Conservation (phyloP, 306 rosid species). For the Inga leiocalycina region DNA sequence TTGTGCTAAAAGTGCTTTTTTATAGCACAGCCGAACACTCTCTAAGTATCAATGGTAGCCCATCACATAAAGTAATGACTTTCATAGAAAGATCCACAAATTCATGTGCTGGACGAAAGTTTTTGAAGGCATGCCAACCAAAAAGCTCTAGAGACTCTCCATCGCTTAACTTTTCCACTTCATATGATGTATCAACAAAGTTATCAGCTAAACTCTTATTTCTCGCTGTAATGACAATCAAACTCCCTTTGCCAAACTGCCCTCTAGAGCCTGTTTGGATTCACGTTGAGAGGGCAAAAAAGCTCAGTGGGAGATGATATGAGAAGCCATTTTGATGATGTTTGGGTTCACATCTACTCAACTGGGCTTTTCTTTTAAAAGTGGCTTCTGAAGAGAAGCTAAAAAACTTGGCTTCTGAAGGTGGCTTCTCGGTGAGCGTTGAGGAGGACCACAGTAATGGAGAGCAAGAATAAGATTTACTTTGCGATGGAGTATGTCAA, state of each 20-base stretch:
- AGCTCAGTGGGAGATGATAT: rapidly evolving
- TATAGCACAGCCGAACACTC: too few relatives aligned
- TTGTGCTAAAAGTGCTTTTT: too few relatives aligned
- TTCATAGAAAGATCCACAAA: not conserved
- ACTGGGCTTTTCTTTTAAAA: too few relatives aligned
- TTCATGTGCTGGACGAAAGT: not conserved
- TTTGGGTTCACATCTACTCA: too few relatives aligned
- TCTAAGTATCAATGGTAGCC: not conserved
- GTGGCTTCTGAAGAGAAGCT: too few relatives aligned
- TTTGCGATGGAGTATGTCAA: too few relatives aligned
- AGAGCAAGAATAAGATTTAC: too few relatives aligned
- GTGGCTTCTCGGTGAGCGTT: too few relatives aligned
- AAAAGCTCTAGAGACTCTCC: not conserved
- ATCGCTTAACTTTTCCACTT: not conserved
- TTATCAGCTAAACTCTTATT: not conserved
- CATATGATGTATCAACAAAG: not conserved
- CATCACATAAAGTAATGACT: not conserved
- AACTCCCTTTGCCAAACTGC: not conserved
- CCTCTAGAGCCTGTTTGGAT: rapidly evolving
- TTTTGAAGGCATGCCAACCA: not conserved
- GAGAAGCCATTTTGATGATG: too few relatives aligned
- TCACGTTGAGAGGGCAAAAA: rapidly evolving
- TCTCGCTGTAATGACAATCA: not conserved
- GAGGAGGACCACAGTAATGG: too few relatives aligned
- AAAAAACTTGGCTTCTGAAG: too few relatives aligned